These are phyloP conservation scores for Yamadazyma sp. DNA, from an alignment of 805 yeast genomes.

Conservation along the genomic window DNA sequence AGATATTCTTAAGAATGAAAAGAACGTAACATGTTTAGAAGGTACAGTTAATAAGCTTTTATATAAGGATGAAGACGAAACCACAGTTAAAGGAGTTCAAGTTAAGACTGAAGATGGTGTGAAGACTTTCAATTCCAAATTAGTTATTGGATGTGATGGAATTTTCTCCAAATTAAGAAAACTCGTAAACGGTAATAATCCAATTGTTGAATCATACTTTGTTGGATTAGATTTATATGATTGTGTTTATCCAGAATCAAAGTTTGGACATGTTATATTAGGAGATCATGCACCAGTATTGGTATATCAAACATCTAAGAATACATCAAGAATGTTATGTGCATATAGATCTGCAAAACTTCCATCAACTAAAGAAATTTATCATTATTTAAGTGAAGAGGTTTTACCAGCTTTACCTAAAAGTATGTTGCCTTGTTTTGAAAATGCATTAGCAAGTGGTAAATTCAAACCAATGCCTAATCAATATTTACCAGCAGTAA, in stretches of 20 bases:
- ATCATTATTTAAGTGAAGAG: slow-evolving; percentile 53
- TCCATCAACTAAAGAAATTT: slow-evolving; percentile 65
- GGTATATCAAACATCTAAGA: slow-evolving; percentile 80
- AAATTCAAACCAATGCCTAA: slow-evolving; percentile 88
- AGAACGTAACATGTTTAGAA: slow-evolving; percentile 73
- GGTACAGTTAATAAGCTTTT: slow-evolving; percentile 77
- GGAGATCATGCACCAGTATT: slow-evolving; percentile 86
- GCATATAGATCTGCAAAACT: slow-evolving; percentile 73
- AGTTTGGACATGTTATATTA: slow-evolving; percentile 87
- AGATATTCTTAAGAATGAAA: slow-evolving; percentile 59
- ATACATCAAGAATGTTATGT: slow-evolving; percentile 85
- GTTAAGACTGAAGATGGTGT: slow-evolving; percentile 48
- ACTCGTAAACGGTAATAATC: slow-evolving; percentile 58
- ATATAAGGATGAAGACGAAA: slow-evolving; percentile 45
- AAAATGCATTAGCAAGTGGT: slow-evolving; percentile 50
- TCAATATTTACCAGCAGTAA: slow-evolving; percentile 78
- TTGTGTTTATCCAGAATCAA: slow-evolving; percentile 69
- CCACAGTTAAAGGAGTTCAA: slow-evolving; percentile 71
- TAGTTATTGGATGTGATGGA: slow-evolving; percentile 87
- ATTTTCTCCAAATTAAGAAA: slow-evolving; percentile 90
- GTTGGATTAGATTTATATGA: slow-evolving; percentile 76
- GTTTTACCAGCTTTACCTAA: slow-evolving; percentile 73
- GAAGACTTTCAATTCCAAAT: slow-evolving; percentile 49
- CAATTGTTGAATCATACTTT: slow-evolving; percentile 77
- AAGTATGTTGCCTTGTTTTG: slow-evolving; percentile 62